A percentile compares a stretch with the other conserved stretches of the same genome.
Evolutionary conservation across 2,329 filamentous ascomycete species (phyloP).

Genomic region (Penicillium crustosum): DNA sequence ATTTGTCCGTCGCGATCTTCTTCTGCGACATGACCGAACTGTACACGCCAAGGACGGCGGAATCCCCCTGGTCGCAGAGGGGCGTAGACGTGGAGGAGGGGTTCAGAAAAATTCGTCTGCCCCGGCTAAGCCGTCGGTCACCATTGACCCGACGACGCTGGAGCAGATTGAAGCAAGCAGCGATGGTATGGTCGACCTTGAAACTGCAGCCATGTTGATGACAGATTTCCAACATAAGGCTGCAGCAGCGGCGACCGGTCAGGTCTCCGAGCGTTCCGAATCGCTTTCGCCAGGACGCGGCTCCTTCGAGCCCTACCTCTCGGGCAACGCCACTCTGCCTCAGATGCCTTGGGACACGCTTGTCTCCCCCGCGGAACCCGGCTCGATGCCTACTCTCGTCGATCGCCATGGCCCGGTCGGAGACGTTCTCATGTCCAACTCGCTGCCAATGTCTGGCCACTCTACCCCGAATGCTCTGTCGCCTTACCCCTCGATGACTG

Average conservation of each 20-base stretch:
- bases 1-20: constrained; percentile 93
- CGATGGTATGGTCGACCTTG: constrained; percentile 90
- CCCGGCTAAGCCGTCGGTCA: constrained; percentile 74
- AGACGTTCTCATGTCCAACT: constrained; percentile 69
- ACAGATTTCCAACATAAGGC: constrained; percentile 97
- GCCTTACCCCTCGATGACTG: constrained; percentile 67
- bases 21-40: constrained; percentile 94
- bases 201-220: constrained; percentile 97
- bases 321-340: constrained; percentile 75
- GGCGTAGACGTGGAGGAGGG: constrained; percentile 64
- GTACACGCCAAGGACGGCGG: constrained; percentile 98
- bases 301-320: constrained; percentile 70
- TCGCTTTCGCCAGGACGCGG: constrained; percentile 68
- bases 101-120: constrained; percentile 40
- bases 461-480: constrained; percentile 73
- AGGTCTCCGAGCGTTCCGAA: constrained; percentile 55
- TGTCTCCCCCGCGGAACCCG: constrained; percentile 66
- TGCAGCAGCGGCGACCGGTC: constrained; percentile 62
- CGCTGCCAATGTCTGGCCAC: constrained; percentile 66
- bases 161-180: constrained; percentile 91
- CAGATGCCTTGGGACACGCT: constrained; percentile 92
- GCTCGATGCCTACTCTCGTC: constrained; percentile 64
- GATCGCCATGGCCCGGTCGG: constrained; percentile 60
- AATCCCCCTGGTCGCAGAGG: constrained; percentile 88
- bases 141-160: constrained; percentile 79